Base-by-base conservation (phyloP, 2,329 filamentous ascomycete genomes). In the Dothiorella sarmentorum region DNA sequence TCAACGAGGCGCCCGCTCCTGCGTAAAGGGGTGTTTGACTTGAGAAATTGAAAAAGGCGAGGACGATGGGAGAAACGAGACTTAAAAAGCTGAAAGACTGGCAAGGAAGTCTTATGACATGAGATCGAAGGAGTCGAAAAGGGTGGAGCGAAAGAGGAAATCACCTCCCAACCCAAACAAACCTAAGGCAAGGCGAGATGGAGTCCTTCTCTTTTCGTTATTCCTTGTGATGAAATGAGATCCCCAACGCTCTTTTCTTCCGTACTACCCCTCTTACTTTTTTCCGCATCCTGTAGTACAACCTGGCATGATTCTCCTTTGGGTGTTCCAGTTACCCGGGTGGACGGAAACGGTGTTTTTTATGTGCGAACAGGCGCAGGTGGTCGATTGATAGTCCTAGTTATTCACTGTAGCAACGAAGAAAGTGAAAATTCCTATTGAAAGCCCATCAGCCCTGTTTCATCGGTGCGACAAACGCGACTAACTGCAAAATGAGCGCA, bases 1-100 rank as follows among this genome's bases (percentile, higher is more conserved):
- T 84, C 18, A 71, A 66, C 2, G 69, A 72, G 55, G 18, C 55
- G 1, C n/a, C 55, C 13, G 45, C 44, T 7, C 15, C 56, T 27
- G 56, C 45, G 35, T 58, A 58, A 49, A 17, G 22, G 7, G 26
- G 22, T 11, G 20, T 4, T 4, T 20, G 17, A 24, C 7, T 22
- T 10, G 26, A 37, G 38, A 38, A 43, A n/a, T 24, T 38, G 29
- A 38, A 27, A 22, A 38, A 27, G 31, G 17, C n/a, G 38, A 55
- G 29, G 51, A 55, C 27, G 47, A 38, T 20, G 24, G 33, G 18
- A 22, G 11, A 18, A 18, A 49, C 11, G 11, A 42, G 35, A 27
- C 26, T 17, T 40, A n/a, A 22, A 40, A 26, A 53, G 15, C 24
- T 22, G 35, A 29, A 10, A 27, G 1, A 18, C 24, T 7, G 20